Evolutionary conservation across 345 rosid genomes (phyloP), one percentile per base, ranked within the genome.

Genomic region (Crucihimalaya himalaica): DNA sequence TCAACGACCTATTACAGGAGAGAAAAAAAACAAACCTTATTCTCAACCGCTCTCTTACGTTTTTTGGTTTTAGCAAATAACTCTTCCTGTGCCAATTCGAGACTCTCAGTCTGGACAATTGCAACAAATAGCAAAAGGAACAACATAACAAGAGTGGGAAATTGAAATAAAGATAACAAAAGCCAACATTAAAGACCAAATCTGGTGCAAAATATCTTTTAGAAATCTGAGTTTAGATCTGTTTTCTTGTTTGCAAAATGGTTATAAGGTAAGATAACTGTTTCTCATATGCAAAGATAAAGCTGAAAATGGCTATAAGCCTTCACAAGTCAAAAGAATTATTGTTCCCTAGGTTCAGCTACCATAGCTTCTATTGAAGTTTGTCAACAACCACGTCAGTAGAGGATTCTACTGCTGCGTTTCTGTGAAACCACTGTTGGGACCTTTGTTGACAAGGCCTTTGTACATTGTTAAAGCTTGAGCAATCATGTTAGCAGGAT

Each of bases 381-480:
- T 64, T 71, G 18, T 34, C 69, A 59, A 29, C 46, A 37, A 45
- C 18, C 40, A 21, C 15, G n/a, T 31, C 53, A 34, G 6, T 67
- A n/a, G 78, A 45, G 45, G 70, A 69, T 68, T 42, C 74, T 29
- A 53, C 39, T 1, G 76, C 45, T 58, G 82, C 52, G 46, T 39
- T 55, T 32, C 77, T 23, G 18, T 29, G 52, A 74, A 31, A 74
- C 61, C 80, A 52, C 78, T 74, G 14, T 13, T 59, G 21, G 96
- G 56, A 54, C 23, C 76, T 39, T 83, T 81, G 57, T 66, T 70
- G 53, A 92, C 71, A 76, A 96, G 63, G 82, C 76, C 81, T 71
- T 89, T 96, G 83, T 89, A 88, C 91, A 92, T 86, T 12, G 85
- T 66, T 48, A 96, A 66, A 78, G 95, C 88, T 83, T 88, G 97